Conservation (phyloP, 1,284 basidiomycete genomes). For the Sutorius eximius region DNA sequence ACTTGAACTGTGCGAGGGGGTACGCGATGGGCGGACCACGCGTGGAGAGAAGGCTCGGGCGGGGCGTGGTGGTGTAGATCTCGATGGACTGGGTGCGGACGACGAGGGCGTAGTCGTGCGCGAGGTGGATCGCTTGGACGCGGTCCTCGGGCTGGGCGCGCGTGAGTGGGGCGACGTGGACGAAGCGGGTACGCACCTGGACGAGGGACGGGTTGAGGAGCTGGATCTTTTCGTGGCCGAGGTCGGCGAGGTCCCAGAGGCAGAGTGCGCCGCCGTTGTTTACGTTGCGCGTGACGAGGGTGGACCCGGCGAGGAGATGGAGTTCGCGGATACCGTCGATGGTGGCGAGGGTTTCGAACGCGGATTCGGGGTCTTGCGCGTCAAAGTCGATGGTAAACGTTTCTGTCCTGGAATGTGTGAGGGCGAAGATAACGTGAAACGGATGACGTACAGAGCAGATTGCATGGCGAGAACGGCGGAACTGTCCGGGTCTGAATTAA, state of each 20-base stretch:
- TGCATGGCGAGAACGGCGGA: constrained; percentile 41
- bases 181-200: constrained; percentile 14
- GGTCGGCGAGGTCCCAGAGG: constrained; percentile 29
- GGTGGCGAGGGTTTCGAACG: constrained; percentile 36
- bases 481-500: constrained; percentile 39
- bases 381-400: constrained; percentile 24
- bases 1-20: constrained; percentile 47
- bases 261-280: constrained; percentile 28
- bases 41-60: constrained; percentile 12
- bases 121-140: constrained; percentile 41
- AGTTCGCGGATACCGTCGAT: constrained; percentile 37
- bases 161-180: not conserved
- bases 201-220: constrained; percentile 29
- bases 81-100: constrained; percentile 43
- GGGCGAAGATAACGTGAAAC: too few relatives aligned
- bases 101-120: constrained; percentile 42
- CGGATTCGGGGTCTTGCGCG: constrained; percentile 34
- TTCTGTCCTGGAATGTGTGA: constrained; percentile 15
- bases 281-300: constrained; percentile 37
- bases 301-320: constrained; percentile 38
- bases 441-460: constrained; percentile 37
- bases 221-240: constrained; percentile 20
- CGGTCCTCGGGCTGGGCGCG: constrained; percentile 28
- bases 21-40: constrained; percentile 32
- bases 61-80: constrained; percentile 36